Evolutionary conservation across 306 rosid genomes (phyloP).

Genomic region (Dalbergia cultrata): DNA sequence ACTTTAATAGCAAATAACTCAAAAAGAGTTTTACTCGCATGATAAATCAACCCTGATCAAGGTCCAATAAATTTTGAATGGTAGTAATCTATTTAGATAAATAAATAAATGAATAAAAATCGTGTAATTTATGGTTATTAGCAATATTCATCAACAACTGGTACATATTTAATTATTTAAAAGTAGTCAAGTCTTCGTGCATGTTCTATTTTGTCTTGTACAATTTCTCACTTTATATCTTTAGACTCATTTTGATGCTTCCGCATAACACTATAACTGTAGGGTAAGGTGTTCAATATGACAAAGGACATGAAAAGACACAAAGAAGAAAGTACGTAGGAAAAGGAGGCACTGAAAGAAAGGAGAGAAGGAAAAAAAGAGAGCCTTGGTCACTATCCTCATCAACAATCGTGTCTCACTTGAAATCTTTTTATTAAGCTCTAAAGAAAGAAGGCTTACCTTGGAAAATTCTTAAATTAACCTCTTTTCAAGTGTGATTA

Average conservation of each 20-base stretch:
- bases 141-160: not conserved
- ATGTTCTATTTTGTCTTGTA: not conserved
- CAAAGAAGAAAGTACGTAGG: slow-evolving; percentile 22
- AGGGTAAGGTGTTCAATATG: not conserved
- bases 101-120: too few relatives aligned
- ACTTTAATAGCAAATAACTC: too few relatives aligned
- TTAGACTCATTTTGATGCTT: slow-evolving; percentile 5
- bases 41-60: too few relatives aligned
- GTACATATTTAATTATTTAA: not conserved
- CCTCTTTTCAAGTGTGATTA: not conserved
- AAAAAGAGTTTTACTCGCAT: too few relatives aligned
- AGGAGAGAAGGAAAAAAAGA: not conserved
- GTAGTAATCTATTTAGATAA: too few relatives aligned
- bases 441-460: not conserved
- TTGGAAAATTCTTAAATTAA: not conserved
- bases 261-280: not conserved
- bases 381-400: not conserved
- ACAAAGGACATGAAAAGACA: slow-evolving; percentile 31
- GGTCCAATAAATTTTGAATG: too few relatives aligned
- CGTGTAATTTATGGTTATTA: too few relatives aligned
- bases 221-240: slow-evolving; percentile 2
- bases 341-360: not conserved
- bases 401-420: slow-evolving; percentile 22
- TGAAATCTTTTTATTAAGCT: slow-evolving; percentile 6
- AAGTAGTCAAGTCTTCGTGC: not conserved